These are phyloP conservation scores for Colletotrichum karsti DNA, from an alignment of 2,329 filamentous ascomycete species.

Conservation along the genomic window DNA sequence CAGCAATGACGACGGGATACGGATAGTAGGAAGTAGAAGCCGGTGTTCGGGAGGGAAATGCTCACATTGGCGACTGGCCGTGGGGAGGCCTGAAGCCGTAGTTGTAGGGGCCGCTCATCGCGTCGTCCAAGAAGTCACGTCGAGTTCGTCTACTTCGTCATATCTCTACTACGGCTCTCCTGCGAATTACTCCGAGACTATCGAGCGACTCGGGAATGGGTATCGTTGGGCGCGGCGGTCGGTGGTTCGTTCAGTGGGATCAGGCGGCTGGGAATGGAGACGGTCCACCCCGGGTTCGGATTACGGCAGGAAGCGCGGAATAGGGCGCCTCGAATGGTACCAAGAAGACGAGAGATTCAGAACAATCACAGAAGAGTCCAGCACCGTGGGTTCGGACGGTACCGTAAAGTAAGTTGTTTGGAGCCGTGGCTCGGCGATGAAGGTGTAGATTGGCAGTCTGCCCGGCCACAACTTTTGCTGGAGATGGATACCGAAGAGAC, in stretches of 20 bases:
- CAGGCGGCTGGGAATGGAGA: not conserved
- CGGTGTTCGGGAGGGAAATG: not conserved
- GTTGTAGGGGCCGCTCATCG: constrained; percentile 25
- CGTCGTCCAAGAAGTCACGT: constrained; percentile 9
- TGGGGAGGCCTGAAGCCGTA: constrained; percentile 24
- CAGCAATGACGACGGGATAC: not conserved
- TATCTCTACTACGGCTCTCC: not conserved
- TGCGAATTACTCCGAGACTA: not conserved
- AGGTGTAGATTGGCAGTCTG: constrained; percentile 18
- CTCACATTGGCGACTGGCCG: constrained; percentile 23
- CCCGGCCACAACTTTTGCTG: constrained; percentile 7
- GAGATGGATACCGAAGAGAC: not conserved
- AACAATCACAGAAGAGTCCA: not conserved
- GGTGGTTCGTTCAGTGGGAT: constrained; percentile 8
- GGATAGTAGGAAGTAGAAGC: not conserved
- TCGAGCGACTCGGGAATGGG: not conserved
- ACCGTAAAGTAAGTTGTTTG: not conserved
- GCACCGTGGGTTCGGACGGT: not conserved
- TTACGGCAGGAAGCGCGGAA: not conserved
- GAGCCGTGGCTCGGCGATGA: not conserved
- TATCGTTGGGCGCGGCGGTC: not conserved
- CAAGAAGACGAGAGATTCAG: not conserved
- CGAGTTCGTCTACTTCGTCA: constrained; percentile 6
- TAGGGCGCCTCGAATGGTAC: not conserved
- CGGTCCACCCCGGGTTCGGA: not conserved